Percentiles rank a stretch among this genome's conserved stretches.
Conservation (phyloP, 192 early-diverging fungal species). For the Rhizophagus clarus region DNA sequence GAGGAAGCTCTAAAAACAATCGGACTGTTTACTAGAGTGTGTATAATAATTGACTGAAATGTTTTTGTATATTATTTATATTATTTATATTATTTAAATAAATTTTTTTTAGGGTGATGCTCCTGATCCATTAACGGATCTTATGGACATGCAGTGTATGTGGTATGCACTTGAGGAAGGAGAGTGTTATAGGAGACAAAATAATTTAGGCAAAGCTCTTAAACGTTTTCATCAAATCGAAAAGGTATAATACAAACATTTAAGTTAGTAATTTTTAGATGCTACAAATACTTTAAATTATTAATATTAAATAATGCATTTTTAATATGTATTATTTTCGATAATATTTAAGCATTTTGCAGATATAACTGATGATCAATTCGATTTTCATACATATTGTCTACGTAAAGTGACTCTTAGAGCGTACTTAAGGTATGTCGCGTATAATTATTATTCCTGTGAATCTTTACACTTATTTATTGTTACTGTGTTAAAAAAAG, state of each 20-base stretch:
- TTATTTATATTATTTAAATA: background rate
- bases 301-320: background rate
- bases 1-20: slow-evolving; percentile 85
- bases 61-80: background rate
- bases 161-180: slow-evolving; percentile 88
- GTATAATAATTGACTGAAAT: slow-evolving; percentile 10
- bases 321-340: slow-evolving; percentile 12
- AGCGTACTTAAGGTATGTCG: slow-evolving; percentile 74
- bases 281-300: background rate
- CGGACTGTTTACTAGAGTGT: slow-evolving; percentile 78
- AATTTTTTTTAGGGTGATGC: slow-evolving; percentile 60
- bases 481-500: slow-evolving; percentile 26
- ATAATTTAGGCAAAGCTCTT: slow-evolving; percentile 77
- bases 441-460: background rate
- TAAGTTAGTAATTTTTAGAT: background rate
- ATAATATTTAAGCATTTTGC: slow-evolving; percentile 61
- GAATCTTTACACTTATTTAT: background rate
- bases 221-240: slow-evolving; percentile 87
- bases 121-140: slow-evolving; percentile 72
- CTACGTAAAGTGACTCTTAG: slow-evolving; percentile 88
- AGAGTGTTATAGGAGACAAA: slow-evolving; percentile 65
- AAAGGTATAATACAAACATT: slow-evolving; percentile 44
- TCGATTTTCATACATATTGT: slow-evolving; percentile 95
- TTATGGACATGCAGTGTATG: slow-evolving; percentile 89
- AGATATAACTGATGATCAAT: slow-evolving; percentile 89